phyloP scores from a whole-genome alignment of 768 basidiomycete species.

The Chiua virens region DNA sequence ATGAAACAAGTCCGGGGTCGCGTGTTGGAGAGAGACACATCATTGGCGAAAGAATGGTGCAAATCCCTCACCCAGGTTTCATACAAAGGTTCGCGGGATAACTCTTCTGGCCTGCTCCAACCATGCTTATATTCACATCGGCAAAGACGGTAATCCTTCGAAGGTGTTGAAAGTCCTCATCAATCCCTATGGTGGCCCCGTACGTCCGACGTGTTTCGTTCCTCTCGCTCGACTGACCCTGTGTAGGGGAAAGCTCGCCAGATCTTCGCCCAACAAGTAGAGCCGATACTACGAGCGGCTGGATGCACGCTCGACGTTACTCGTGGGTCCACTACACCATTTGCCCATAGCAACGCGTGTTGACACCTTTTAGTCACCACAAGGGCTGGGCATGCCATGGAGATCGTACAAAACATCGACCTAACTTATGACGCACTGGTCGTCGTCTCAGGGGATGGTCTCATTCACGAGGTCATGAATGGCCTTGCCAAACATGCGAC shows the following conservation, averaged over 20 bases:
- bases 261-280: constrained; percentile 56
- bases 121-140: constrained; percentile 1
- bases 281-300: constrained; percentile 72
- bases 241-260: constrained; percentile 59
- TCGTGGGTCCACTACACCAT: constrained; percentile 42
- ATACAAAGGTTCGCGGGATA: constrained; percentile 50
- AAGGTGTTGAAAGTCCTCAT: constrained; percentile 67
- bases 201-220: constrained; percentile 34
- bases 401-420: constrained; percentile 56
- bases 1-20: constrained; percentile 42
- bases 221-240: constrained; percentile 1
- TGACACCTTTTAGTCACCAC: constrained; percentile 52
- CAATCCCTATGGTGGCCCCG: constrained; percentile 80
- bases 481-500: constrained; percentile 70
- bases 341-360: neutral
- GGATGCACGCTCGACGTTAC: constrained; percentile 61
- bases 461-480: constrained; percentile 82
- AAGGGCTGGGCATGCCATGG: constrained; percentile 60
- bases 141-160: constrained; percentile 49
- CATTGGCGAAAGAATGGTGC: constrained; percentile 50
- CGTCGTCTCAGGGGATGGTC: constrained; percentile 80
- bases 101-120: neutral
- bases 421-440: constrained; percentile 72
- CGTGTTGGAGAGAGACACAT: constrained; percentile 35
- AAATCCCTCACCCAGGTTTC: constrained; percentile 52